phyloP scores from a whole-genome alignment of 2,329 filamentous ascomycete species.

The Beauveria sp. region DNA sequence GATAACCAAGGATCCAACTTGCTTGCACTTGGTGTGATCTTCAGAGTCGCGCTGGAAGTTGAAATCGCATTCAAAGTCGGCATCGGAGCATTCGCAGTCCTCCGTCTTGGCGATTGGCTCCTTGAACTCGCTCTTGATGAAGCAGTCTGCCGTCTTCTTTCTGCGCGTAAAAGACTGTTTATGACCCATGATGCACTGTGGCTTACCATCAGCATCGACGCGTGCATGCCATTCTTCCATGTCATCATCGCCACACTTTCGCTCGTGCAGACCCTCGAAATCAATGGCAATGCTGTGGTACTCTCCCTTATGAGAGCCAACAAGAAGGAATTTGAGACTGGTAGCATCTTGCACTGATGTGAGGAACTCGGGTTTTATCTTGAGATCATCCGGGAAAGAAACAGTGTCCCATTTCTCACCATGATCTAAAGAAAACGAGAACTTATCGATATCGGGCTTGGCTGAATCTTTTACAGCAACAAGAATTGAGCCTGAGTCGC shows the following conservation, averaged over 20 bases:
- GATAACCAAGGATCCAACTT: slow-evolving; percentile 51
- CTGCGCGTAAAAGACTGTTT: slow-evolving; percentile 80
- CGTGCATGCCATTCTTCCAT: slow-evolving; percentile 88
- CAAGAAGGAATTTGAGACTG: slow-evolving; percentile 79
- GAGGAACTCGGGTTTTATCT: slow-evolving; percentile 63
- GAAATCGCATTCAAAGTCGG: slow-evolving; percentile 94
- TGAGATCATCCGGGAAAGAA: slow-evolving; percentile 58
- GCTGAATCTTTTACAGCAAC: slow-evolving; percentile 73
- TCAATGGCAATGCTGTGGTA: slow-evolving; percentile 70
- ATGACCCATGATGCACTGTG: slow-evolving; percentile 92
- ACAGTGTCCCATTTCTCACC: slow-evolving; percentile 73
- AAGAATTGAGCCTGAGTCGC: slow-evolving; percentile 83
- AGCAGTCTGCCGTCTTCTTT: slow-evolving; percentile 83
- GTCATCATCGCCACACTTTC: slow-evolving; percentile 68
- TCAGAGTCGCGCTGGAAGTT: slow-evolving; percentile 66
- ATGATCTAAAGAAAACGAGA: slow-evolving; percentile 79
- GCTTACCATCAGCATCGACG: slow-evolving; percentile 68
- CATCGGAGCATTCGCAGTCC: slow-evolving; percentile 71
- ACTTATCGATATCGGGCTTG: slow-evolving; percentile 48
- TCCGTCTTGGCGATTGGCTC: slow-evolving; percentile 64
- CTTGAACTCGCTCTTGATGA: slow-evolving; percentile 78
- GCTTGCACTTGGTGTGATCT: slow-evolving; percentile 62
- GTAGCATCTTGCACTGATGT: slow-evolving; percentile 92
- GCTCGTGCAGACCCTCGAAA: slow-evolving; percentile 73
- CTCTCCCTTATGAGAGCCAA: slow-evolving; percentile 50